A percentile compares a stretch with the other conserved stretches of the same genome.
phyloP scores from a whole-genome alignment of 805 yeast species.

The Saccharomyces mikatae region DNA sequence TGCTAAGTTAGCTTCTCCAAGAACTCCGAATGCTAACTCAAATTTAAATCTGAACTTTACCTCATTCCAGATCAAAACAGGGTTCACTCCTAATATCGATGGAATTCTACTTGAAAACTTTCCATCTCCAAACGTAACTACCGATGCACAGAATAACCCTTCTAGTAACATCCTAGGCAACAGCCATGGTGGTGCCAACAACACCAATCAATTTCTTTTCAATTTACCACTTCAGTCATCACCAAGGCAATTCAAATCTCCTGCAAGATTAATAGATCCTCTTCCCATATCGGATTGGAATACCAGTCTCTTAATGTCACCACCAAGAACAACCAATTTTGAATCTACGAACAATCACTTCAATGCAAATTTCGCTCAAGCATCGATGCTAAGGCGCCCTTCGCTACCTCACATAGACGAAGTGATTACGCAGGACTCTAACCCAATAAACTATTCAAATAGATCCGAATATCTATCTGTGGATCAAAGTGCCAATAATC shows the following conservation, averaged over 20 bases:
- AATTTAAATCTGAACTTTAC: background rate
- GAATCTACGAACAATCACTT: background rate
- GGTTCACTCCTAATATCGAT: background rate
- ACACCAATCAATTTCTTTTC: constrained; percentile 4
- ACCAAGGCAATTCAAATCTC: constrained; percentile 8
- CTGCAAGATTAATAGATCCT: constrained; percentile 3
- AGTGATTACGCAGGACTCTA: background rate
- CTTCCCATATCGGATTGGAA: background rate
- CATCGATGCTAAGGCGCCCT: background rate
- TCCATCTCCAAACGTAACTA: background rate
- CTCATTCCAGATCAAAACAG: background rate
- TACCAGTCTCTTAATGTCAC: background rate
- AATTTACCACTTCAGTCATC: constrained; percentile 8
- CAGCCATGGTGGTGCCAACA: background rate
- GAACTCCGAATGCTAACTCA: background rate
- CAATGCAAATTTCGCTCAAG: background rate
- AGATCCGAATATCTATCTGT: background rate
- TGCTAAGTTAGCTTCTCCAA: background rate
- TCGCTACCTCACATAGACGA: background rate
- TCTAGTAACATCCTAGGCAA: background rate
- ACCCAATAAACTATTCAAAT: background rate
- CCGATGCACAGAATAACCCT: background rate
- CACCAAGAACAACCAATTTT: background rate
- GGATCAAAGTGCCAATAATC: background rate
- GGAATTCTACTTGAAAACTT: background rate